Base-by-base conservation (phyloP, 2,329 filamentous ascomycete genomes). In the Pseudonectria foliicola region DNA sequence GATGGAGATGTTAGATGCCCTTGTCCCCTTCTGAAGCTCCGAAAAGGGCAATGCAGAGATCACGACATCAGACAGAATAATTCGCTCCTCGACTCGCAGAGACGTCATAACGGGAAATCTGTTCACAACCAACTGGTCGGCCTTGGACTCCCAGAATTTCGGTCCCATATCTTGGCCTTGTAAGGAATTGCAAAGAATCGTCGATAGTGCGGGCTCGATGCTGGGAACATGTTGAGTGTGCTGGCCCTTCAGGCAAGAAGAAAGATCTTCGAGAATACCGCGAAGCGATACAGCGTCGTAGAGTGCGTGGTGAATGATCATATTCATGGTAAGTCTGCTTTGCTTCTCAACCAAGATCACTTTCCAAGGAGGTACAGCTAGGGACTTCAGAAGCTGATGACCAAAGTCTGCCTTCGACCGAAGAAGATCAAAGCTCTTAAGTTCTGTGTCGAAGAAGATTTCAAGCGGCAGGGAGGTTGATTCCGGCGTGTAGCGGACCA, bases 241-340 rank as follows among this genome's bases (percentile, higher is more conserved):
- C 7, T 37, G 29, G 7, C 49, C 49, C 3, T 44, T 34, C 5
- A 69, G 26, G 6, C 55, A 24, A 2, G 30, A 31, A 1, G 49
- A 44, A 10, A 94, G 64, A 45, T 82, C 75, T 1, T 64, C 52
- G 2, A 95, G 59, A 1, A 95, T 69, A 1, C 67, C 52, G 4
- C 74, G 66, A 10, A 95, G 62, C 7, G 86, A 88, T 27, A 77
- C 70, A 0, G 87, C 89, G 62, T 95, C 89, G 46, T 93, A 95
- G 0, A 95, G 64, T 1, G 85, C 84, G 60, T 95, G 89, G 43
- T 93, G 82, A 3, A 87, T 68, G 2, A 65, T 54, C 4, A 78
- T 43, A 30, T 71, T 62, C 58, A 73, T 67, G 3, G 31, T 48
- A 4, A 42, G 25, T 1, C 34, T 29, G 0, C 42, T 32, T 0